These are phyloP conservation scores for Candida pini DNA, from an alignment of 805 yeast species.

Conservation along the genomic window DNA sequence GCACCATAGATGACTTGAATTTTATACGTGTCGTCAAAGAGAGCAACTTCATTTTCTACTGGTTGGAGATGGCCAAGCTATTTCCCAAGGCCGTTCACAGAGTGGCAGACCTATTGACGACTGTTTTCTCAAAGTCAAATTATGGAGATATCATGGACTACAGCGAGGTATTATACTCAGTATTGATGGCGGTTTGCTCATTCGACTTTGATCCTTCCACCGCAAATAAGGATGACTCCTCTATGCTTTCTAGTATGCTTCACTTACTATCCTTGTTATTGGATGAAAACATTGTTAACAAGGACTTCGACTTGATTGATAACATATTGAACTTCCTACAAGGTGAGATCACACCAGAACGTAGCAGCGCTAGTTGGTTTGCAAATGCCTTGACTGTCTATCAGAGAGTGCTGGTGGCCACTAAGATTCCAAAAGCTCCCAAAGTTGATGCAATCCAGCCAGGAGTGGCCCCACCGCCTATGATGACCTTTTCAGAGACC, in stretches of 20 bases:
- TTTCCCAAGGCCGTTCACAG: conserved; percentile 33
- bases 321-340: conserved; percentile 33
- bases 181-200: conserved; percentile 30
- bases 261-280: conserved; percentile 39
- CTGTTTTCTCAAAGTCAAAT: conserved; percentile 29
- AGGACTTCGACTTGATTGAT: conserved; percentile 30
- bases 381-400: conserved; percentile 50
- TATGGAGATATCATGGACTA: conserved; percentile 30
- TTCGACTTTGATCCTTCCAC: conserved; percentile 23
- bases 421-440: conserved; percentile 50
- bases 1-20: conserved; percentile 36
- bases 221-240: conserved; percentile 15
- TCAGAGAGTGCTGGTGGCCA: conserved; percentile 48
- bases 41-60: conserved; percentile 34
- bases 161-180: conserved; percentile 31
- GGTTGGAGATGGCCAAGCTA: conserved; percentile 37
- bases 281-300: conserved; percentile 33
- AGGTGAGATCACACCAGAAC: conserved; percentile 31
- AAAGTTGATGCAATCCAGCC: conserved; percentile 26
- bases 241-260: conserved; percentile 34
- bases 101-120: conserved; percentile 35
- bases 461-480: conserved; percentile 12
- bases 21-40: conserved; percentile 33
- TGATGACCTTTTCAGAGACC: conserved; percentile 12
- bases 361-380: conserved; percentile 48